Conservation (phyloP, 345 rosid species). For the Citrus maxima region DNA sequence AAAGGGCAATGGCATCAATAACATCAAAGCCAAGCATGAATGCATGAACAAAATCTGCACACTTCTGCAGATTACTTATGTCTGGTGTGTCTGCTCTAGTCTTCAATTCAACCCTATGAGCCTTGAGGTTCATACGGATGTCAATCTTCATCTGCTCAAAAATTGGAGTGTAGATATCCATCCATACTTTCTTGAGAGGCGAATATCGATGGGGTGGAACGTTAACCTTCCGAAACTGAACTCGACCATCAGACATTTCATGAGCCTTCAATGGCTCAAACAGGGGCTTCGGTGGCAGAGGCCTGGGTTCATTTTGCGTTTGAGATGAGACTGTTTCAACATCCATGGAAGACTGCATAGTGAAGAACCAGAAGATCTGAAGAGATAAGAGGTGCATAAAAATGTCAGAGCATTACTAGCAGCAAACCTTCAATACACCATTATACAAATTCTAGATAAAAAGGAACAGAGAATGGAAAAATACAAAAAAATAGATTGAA, state of each 20-base stretch:
- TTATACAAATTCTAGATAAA: neutral
- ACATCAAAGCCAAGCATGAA: constrained; percentile 88
- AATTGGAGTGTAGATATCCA: constrained; percentile 72
- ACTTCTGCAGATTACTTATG: constrained; percentile 70
- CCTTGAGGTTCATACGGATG: constrained; percentile 80
- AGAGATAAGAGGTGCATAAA: neutral
- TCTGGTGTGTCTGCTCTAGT: constrained; percentile 72
- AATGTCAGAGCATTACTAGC: constrained; percentile 1
- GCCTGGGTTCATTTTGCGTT: neutral
- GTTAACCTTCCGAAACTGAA: constrained; percentile 61
- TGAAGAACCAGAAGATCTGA: neutral
- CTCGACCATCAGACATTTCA: constrained; percentile 76
- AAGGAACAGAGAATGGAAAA: neutral
- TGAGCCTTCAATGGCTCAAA: constrained; percentile 78
- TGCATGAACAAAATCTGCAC: constrained; percentile 90
- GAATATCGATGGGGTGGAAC: constrained; percentile 84
- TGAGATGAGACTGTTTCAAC: constrained; percentile 29
- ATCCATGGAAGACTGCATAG: constrained; percentile 42
- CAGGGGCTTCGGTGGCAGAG: constrained; percentile 56
- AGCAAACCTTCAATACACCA: neutral
- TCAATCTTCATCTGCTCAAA: constrained; percentile 92
- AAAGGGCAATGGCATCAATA: constrained; percentile 64
- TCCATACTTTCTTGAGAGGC: constrained; percentile 83
- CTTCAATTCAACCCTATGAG: constrained; percentile 74
- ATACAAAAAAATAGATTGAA: neutral